These are phyloP conservation scores for Moringa oleifera DNA, from an alignment of 345 rosid genomes.

Conservation along the genomic window DNA sequence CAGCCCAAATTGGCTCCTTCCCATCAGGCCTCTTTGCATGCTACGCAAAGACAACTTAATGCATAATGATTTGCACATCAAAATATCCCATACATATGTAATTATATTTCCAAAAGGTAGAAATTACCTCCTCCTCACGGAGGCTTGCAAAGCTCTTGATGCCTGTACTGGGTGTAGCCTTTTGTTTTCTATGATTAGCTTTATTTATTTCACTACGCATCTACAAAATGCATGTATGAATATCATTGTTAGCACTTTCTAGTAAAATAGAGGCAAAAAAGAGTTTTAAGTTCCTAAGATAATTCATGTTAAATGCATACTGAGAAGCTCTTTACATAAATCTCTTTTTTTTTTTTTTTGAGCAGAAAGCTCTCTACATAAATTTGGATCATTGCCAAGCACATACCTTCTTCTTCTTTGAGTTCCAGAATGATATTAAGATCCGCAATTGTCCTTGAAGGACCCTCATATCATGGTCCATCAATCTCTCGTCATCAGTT, in stretches of 20 bases:
- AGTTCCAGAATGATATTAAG: slow-evolving; percentile 32
- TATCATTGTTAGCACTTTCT: background rate
- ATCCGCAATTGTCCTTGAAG: slow-evolving; percentile 35
- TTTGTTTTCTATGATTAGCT: slow-evolving; percentile 28
- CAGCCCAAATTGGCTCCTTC: slow-evolving; percentile 32
- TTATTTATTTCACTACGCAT: slow-evolving; percentile 23
- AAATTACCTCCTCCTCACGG: slow-evolving; percentile 37
- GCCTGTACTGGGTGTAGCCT: slow-evolving; percentile 23
- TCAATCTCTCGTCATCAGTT: slow-evolving; percentile 33
- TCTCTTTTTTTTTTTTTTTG: too few species aligned
- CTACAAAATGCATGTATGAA: slow-evolving; percentile 17
- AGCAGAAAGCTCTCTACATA: too few species aligned
- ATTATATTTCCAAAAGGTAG: slow-evolving; percentile 4
- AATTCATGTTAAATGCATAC: background rate
- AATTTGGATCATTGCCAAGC: background rate
- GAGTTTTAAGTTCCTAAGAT: background rate
- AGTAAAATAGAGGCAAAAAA: background rate
- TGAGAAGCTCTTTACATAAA: too few species aligned
- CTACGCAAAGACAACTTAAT: slow-evolving; percentile 16
- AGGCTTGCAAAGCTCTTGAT: slow-evolving; percentile 34
- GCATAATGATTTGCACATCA: background rate
- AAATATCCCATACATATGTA: background rate
- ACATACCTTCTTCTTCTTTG: slow-evolving; percentile 27
- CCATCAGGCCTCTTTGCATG: slow-evolving; percentile 29
- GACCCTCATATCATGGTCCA: slow-evolving; percentile 24